Base-by-base conservation (phyloP, 2,329 filamentous ascomycete species). In the Pyricularia sp. region DNA sequence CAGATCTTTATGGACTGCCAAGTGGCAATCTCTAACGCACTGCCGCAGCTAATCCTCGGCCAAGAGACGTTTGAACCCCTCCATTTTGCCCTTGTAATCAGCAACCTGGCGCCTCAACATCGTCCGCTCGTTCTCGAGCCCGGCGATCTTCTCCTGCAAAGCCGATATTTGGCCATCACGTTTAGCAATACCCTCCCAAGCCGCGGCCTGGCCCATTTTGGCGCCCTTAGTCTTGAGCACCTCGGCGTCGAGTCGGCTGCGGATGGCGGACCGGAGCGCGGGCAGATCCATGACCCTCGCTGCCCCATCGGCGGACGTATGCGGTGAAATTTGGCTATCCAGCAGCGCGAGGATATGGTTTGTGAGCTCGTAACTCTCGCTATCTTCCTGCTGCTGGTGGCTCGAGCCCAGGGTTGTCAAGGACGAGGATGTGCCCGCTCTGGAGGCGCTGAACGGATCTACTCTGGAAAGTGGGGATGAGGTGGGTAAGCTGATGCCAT, bases 141-240 rank as follows among this genome's bases (percentile, higher is more conserved):
- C 30, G 1, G 25, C 69, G 5, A 73, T 68, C 12, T 68, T 69
- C 28, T 64, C 71, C 70, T 70, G 69, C 33, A 75, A 69, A 68
- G 70, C 69, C 1, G 64, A 70, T 10, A 73, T 67, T 26, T 64
- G 50, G 17, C 74, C 74, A 33, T 94, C 89, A 71, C 88, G 89
- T 4, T 83, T 82, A 74, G 86, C 88, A 42, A 92, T 74, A 4
- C 84, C 85, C 10, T 85, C 77, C n/a, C 91, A 80, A 3, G 69
- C 68, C 36, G 69, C 65, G 20, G 73, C 71, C 4, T 72, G 70
- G 5, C 68, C 70, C 2, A 68, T 66, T 67, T 71, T 66, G 17
- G 72, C 65, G 5, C 73, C 71, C 20, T 66, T 64, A n/a, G 65
- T 66, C 26, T 69, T 63, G 10, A 70, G 68, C 3, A 70, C 72